Base-by-base conservation (phyloP, 257 asterid species). In the Gynochthodes officinalis region DNA sequence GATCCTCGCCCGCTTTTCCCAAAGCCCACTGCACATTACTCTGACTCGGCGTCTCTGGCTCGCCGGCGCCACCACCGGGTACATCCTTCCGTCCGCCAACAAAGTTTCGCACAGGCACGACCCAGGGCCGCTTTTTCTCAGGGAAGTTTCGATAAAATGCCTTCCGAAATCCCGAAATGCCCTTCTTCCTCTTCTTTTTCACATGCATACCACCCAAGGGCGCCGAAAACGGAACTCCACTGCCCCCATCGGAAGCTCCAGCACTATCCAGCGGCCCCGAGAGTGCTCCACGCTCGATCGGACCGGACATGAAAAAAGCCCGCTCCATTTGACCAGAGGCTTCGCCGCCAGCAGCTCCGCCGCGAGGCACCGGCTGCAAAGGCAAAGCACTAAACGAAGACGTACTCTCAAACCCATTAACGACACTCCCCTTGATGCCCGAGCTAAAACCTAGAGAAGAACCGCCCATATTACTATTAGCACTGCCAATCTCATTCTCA, bases 1-100 rank as follows among this genome's bases (percentile, higher is more conserved):
- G 90, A 78, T 93, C 98, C 88, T 93, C 98, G 6, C 98, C 98
- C 0, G 98, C 98, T 80, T 93, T 93, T 73, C 96, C 96, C 49
- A 89, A 70, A 7, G 98, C 98, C 97, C 98, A 93, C 77, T 93
- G 97, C 75, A 84, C 90, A 77, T 93, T 90, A 72, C 82, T 82
- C 79, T 85, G 95, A 35, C 82, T 69, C n/a, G 73, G 86, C 78
- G 77, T 72, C 70, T 83, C 92, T 25, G 79, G 72, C 80, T 88
- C 90, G 70, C 85, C 82, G 23, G 71, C 27, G 15, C 54, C 35
- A 60, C 71, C 62, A 39, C 60, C 78, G 73, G 83, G 69, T 23
- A 54, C 74, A 11, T 85, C 93, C 84, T 89, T 88, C 80, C 82
- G 79, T 19, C 86, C 84, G 35, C 89, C 86, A 73, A 86, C 88